Percentiles rank a stretch among this genome's conserved stretches.
Conservation (phyloP, 148 eudicot genomes). For the Polygonum aviculare region DNA sequence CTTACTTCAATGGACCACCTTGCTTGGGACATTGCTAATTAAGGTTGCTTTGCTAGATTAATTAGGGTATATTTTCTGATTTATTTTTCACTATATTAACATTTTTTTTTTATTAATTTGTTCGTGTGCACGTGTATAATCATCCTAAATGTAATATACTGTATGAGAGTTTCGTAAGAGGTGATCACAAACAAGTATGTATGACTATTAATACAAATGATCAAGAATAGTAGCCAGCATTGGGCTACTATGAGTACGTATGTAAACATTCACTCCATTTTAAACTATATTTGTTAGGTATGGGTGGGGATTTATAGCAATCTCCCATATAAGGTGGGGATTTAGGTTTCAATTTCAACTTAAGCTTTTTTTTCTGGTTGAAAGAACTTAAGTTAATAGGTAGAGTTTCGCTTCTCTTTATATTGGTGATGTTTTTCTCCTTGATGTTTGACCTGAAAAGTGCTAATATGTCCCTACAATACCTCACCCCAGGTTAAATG, state of each 20-base stretch:
- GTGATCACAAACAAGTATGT: neutral
- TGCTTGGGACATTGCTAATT: slow-evolving; percentile 9
- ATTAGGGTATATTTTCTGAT: neutral
- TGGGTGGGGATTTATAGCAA: too few relatives aligned
- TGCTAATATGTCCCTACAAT: too few relatives aligned
- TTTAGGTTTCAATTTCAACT: neutral
- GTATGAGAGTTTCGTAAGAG: neutral
- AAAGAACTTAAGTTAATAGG: too few relatives aligned
- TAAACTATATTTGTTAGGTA: too few relatives aligned
- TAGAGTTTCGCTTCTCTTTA: too few relatives aligned
- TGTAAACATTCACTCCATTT: too few relatives aligned
- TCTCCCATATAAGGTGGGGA: too few relatives aligned
- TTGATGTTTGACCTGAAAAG: too few relatives aligned
- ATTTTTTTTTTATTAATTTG: neutral
- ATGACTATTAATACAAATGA: neutral
- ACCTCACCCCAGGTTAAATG: too few relatives aligned
- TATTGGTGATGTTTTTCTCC: too few relatives aligned
- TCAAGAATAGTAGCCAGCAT: neutral
- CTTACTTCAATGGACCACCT: neutral
- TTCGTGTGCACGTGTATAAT: neutral
- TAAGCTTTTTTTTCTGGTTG: neutral
- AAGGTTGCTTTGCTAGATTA: neutral
- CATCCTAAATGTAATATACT: neutral
- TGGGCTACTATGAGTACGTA: neutral
- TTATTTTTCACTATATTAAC: neutral